phyloP scores from a whole-genome alignment of 768 basidiomycete species.

The Leccinum truebloodii region DNA sequence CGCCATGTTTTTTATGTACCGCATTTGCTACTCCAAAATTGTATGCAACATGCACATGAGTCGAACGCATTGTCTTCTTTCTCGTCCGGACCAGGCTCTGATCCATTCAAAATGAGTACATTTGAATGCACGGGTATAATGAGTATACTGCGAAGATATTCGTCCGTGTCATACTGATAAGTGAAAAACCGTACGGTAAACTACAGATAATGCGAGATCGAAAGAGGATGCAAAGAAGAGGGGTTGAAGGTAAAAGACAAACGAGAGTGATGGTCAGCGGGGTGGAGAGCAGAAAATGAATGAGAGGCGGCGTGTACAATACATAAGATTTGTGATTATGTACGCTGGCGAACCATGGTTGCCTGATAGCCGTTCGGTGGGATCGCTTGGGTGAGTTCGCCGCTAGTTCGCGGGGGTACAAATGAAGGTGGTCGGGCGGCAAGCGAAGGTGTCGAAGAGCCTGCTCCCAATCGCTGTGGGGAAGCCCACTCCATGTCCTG shows the following conservation, averaged over 20 bases:
- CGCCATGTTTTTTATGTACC: constrained; percentile 29
- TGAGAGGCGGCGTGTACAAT: constrained; percentile 5
- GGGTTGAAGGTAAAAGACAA: constrained; percentile 16
- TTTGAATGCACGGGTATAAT: constrained; percentile 54
- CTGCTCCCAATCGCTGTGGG: constrained; percentile 41
- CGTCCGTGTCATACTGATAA: constrained; percentile 61
- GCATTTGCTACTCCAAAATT: constrained; percentile 33
- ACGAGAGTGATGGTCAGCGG: constrained; percentile 31
- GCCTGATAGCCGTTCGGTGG: constrained; percentile 47
- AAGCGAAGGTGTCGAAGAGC: constrained; percentile 33
- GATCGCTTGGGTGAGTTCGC: constrained; percentile 42
- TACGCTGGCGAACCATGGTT: constrained; percentile 51
- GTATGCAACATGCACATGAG: constrained; percentile 38
- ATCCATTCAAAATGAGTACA: constrained; percentile 42
- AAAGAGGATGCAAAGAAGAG: constrained; percentile 35
- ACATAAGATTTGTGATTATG: constrained; percentile 33
- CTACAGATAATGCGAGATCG: constrained; percentile 60
- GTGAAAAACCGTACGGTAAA: constrained; percentile 48
- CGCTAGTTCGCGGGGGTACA: constrained; percentile 45
- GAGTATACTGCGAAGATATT: constrained; percentile 57
- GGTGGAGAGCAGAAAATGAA: constrained; percentile 28
- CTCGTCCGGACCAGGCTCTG: constrained; percentile 14
- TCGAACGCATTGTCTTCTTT: constrained; percentile 1
- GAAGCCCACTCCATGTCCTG: constrained; percentile 48
- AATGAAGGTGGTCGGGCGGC: constrained; percentile 55